Percentiles rank a stretch among this genome's conserved stretches.
Evolutionary conservation across 345 rosid species (phyloP).

Genomic region (Eucalyptus regnans): DNA sequence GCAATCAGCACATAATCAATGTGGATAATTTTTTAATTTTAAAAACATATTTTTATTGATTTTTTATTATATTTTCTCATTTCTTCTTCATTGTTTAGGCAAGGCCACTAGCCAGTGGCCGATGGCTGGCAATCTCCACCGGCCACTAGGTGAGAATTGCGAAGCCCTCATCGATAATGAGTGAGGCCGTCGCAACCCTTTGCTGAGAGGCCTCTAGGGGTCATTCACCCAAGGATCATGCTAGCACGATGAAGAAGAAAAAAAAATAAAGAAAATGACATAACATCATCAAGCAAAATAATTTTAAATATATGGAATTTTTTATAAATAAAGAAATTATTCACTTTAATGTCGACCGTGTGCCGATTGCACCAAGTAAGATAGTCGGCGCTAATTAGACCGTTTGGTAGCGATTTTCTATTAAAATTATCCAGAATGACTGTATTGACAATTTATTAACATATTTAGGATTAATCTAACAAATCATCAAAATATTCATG

Average conservation of each 20-base stretch:
- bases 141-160: fast-evolving
- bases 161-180: fast-evolving
- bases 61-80: too few relatives aligned
- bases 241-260: background rate
- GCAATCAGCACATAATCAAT: fast-evolving
- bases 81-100: fast-evolving
- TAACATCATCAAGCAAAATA: too few relatives aligned
- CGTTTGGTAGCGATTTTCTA: fast-evolving
- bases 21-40: fast-evolving
- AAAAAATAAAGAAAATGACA: too few relatives aligned
- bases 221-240: too few relatives aligned
- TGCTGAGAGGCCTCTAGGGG: background rate
- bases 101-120: fast-evolving
- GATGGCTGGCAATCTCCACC: fast-evolving
- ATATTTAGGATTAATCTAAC: too few relatives aligned
- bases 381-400: fast-evolving
- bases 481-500: too few relatives aligned
- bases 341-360: fast-evolving
- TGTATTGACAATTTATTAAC: fast-evolving
- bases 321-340: too few relatives aligned
- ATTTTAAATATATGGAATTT: fast-evolving
- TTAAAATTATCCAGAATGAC: fast-evolving
- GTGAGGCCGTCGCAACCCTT: fast-evolving
- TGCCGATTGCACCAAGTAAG: fast-evolving
- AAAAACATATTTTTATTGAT: too few relatives aligned